A percentile compares a stretch with the other conserved stretches of the same genome.
phyloP scores from a whole-genome alignment of 2,329 filamentous ascomycete species.

The Exserohilum turcica region DNA sequence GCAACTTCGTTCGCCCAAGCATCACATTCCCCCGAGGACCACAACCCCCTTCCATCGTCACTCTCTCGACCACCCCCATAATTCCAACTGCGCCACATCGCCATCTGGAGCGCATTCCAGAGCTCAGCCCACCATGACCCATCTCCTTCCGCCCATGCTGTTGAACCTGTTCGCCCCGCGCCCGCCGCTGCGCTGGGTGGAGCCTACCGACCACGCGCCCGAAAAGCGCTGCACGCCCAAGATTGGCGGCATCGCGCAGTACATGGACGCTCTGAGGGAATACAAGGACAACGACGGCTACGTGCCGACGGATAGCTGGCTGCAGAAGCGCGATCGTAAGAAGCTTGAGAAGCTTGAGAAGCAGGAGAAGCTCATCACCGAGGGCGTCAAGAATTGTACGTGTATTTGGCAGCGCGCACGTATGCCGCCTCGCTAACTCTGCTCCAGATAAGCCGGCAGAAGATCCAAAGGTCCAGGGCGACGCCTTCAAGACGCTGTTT shows the following conservation, averaged over 20 bases:
- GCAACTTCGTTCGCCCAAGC: constrained; percentile 22
- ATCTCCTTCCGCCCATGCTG: constrained; percentile 91
- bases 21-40: constrained; percentile 3
- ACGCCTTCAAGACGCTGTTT: constrained; percentile 94
- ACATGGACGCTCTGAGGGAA: constrained; percentile 72
- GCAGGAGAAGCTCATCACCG: constrained; percentile 66
- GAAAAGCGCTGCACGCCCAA: constrained; percentile 78
- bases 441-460: constrained; percentile 75
- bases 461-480: constrained; percentile 87
- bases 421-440: constrained; percentile 15
- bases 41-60: constrained; percentile 23
- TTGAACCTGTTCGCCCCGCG: constrained; percentile 94
- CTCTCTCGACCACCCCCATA: constrained; percentile 18
- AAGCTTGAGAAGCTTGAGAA: constrained; percentile 77
- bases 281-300: constrained; percentile 81
- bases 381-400: constrained; percentile 70
- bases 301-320: constrained; percentile 87
- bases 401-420: constrained; percentile 3
- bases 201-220: constrained; percentile 79
- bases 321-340: constrained; percentile 82
- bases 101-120: constrained; percentile 45
- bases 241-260: constrained; percentile 75
- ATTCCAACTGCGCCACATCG: constrained; percentile 39
- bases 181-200: constrained; percentile 87
- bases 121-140: constrained; percentile 71